These are phyloP conservation scores for Fusarium heterosporum DNA, from an alignment of 2,329 filamentous ascomycete species.

Conservation along the genomic window DNA sequence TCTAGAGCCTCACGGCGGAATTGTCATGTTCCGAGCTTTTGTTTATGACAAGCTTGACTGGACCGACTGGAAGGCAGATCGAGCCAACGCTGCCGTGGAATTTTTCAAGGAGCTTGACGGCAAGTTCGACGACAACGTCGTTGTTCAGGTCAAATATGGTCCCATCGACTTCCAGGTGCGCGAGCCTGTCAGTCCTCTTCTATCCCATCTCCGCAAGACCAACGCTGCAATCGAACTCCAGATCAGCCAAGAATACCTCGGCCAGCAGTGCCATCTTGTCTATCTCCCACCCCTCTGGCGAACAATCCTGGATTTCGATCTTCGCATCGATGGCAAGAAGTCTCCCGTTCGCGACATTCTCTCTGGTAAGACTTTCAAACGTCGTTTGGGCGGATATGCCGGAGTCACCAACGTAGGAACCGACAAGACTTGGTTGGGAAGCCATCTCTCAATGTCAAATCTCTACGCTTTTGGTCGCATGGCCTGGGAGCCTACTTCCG, in stretches of 20 bases:
- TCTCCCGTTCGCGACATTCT: slow-evolving; percentile 71
- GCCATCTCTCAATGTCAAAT: slow-evolving; percentile 77
- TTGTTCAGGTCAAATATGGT: slow-evolving; percentile 80
- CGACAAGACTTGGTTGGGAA: slow-evolving; percentile 76
- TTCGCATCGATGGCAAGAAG: slow-evolving; percentile 67
- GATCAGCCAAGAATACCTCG: slow-evolving; percentile 76
- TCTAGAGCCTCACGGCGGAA: slow-evolving; percentile 67
- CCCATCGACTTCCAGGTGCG: slow-evolving; percentile 81
- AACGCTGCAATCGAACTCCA: slow-evolving; percentile 71
- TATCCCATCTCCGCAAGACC: slow-evolving; percentile 62
- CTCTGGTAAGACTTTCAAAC: slow-evolving; percentile 68
- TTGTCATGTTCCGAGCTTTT: slow-evolving; percentile 78
- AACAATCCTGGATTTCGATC: slow-evolving; percentile 73
- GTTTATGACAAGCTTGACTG: slow-evolving; percentile 73
- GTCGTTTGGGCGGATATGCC: slow-evolving; percentile 70
- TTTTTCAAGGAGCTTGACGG: slow-evolving; percentile 74
- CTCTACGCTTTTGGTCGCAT: slow-evolving; percentile 76
- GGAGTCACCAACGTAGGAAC: slow-evolving; percentile 75
- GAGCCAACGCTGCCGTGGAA: slow-evolving; percentile 76
- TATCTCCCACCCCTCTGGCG: slow-evolving; percentile 78
- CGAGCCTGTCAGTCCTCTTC: slow-evolving; percentile 74
- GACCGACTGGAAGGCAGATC: slow-evolving; percentile 65
- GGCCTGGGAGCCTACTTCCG: slow-evolving; percentile 70
- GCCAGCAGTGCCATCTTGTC: slow-evolving; percentile 76
- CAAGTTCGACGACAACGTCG: slow-evolving; percentile 75